Base-by-base conservation (phyloP, 2,329 filamentous ascomycete species). In the Triangularia verruculosa region DNA sequence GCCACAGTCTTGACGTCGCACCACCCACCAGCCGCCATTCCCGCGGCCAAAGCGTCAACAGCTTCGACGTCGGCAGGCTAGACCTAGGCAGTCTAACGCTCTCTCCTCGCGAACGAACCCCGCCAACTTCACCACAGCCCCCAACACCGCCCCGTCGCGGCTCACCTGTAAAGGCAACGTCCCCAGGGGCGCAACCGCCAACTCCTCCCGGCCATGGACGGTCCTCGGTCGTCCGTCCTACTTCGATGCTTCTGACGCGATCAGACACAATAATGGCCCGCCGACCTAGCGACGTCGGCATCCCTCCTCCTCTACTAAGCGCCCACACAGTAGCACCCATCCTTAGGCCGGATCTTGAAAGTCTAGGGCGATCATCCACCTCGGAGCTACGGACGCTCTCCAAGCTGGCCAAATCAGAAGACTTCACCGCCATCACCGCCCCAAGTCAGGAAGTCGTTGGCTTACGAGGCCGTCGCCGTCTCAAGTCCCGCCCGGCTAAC, bases 381-480 rank as follows among this genome's bases (percentile, higher is more conserved):
- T 89, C 90, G 63, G 92, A 99, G 75, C 83, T 99, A 22, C 89
- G 93, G 52, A 93, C 92, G 0, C 81, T 98, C 39, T 97, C 94
- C 6, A 90, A 88, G 70, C 85, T 96, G 68, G 91, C 92, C 1
- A 86, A 94, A 71, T 87, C 87, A 0, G 91, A 94, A 32, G 92
- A 96, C 51, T 93, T 98, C 70, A 84, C 87, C 53, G 84, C 87
- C 53, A 89, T 97, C 62, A 89, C 87, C 57, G 87, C 88, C 0
- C 84, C 90, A 1, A 88, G 89, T 15, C 90, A 96, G 72, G 92
- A 97, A 74, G 95, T 99, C 1, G 88, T 89, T 20, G 95, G 95
- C 39, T 80, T 99, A 51, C 89, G 92, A 68, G 94, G 95, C 20
- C 87, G 96, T 58, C 85, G 93, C 66, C 89, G 88, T 70, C 78